phyloP scores from a whole-genome alignment of 2,329 filamentous ascomycete species.

The Cytospora mali region DNA sequence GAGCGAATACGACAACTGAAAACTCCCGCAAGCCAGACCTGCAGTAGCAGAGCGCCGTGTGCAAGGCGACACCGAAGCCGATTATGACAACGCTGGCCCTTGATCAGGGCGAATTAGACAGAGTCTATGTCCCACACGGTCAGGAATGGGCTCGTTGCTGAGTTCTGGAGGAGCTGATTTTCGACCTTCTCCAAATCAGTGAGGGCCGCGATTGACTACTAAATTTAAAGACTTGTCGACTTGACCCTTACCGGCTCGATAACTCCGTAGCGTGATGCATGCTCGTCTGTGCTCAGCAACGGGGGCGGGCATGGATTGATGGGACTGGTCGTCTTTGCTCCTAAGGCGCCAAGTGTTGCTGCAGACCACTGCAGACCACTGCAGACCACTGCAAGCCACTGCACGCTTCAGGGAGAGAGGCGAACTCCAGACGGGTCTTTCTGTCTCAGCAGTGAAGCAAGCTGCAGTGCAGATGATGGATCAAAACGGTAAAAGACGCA shows the following conservation, averaged over 20 bases:
- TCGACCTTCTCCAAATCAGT: neutral
- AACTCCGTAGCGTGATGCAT: slow-evolving; percentile 25
- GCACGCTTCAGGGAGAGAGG: slow-evolving; percentile 35
- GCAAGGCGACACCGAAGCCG: slow-evolving; percentile 18
- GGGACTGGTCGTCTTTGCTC: slow-evolving; percentile 16
- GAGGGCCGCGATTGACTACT: slow-evolving; percentile 13
- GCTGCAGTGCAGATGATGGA: slow-evolving; percentile 25
- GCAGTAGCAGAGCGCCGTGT: slow-evolving; percentile 11
- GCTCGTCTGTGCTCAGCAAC: slow-evolving; percentile 25
- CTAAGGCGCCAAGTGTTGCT: slow-evolving; percentile 22
- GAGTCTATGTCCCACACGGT: neutral
- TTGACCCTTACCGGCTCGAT: slow-evolving; percentile 17
- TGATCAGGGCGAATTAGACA: slow-evolving; percentile 1
- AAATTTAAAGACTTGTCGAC: slow-evolving; percentile 11
- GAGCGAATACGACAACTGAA: neutral
- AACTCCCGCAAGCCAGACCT: slow-evolving; percentile 4
- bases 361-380: slow-evolving; percentile 28
- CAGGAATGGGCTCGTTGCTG: neutral
- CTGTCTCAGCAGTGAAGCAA: slow-evolving; percentile 21
- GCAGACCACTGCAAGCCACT: slow-evolving; percentile 29
- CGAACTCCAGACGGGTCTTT: slow-evolving; percentile 24
- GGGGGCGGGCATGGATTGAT: slow-evolving; percentile 2
- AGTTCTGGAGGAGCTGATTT: neutral
- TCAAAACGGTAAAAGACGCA: slow-evolving; percentile 7
- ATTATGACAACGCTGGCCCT: neutral